These are phyloP conservation scores for Acer campestre DNA, from an alignment of 345 rosid species.

Conservation along the genomic window DNA sequence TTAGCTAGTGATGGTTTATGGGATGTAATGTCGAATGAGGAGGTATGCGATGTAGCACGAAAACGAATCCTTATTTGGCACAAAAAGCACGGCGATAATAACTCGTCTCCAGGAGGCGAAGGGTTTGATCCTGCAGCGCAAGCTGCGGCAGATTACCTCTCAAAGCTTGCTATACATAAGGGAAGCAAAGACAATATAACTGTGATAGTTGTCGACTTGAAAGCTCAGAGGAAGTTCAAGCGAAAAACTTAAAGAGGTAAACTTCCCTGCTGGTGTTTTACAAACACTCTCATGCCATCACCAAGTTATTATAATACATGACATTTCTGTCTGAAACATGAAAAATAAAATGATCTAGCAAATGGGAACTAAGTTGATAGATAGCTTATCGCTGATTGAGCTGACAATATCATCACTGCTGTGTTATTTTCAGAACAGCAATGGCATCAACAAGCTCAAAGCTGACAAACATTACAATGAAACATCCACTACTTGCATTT, in stretches of 20 bases:
- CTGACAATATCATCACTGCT: background rate
- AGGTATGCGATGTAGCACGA: slow-evolving; percentile 64
- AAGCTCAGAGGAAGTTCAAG: slow-evolving; percentile 64
- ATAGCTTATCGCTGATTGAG: background rate
- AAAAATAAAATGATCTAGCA: too few species aligned
- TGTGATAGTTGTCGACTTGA: slow-evolving; percentile 70
- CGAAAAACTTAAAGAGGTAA: slow-evolving; percentile 34
- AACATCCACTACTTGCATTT: background rate
- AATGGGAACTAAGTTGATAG: background rate
- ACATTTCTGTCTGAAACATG: background rate
- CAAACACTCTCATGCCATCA: background rate
- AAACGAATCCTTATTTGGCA: slow-evolving; percentile 67
- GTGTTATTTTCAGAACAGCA: background rate
- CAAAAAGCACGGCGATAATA: slow-evolving; percentile 51
- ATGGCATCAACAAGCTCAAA: background rate
- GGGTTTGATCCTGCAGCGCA: slow-evolving; percentile 67
- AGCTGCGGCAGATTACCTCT: slow-evolving; percentile 72
- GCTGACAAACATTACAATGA: background rate
- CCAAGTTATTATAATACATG: background rate
- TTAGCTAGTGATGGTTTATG: slow-evolving; percentile 85
- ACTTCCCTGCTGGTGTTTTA: background rate
- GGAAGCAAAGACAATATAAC: slow-evolving; percentile 90
- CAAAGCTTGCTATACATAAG: slow-evolving; percentile 62
- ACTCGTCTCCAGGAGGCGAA: slow-evolving; percentile 34
- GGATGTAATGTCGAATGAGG: slow-evolving; percentile 75